Evolutionary conservation across 1,284 basidiomycete genomes (phyloP).

Genomic region (Trametes sp.): DNA sequence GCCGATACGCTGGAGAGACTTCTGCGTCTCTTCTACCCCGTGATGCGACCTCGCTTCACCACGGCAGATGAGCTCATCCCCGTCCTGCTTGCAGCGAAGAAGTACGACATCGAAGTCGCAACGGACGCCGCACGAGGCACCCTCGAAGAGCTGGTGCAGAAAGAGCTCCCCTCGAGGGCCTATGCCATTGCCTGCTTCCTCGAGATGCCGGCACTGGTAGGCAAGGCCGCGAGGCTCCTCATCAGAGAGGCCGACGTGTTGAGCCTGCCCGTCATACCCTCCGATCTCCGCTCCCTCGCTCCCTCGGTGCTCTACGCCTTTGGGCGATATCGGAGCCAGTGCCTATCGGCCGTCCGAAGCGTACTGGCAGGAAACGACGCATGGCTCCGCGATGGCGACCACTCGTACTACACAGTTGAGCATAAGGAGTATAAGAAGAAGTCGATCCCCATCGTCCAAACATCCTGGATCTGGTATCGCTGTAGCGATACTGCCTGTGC

Average conservation of each 20-base stretch:
- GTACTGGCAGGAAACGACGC: neutral
- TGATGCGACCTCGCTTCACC: constrained; percentile 9
- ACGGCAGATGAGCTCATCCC: constrained; percentile 57
- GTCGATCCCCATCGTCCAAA: neutral
- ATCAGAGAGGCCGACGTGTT: neutral
- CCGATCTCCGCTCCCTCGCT: constrained; percentile 3
- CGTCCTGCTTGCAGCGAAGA: constrained; percentile 61
- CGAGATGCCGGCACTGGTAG: constrained; percentile 17
- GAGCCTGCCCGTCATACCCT: neutral
- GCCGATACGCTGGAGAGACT: constrained; percentile 10
- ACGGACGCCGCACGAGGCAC: constrained; percentile 52
- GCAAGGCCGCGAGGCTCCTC: constrained; percentile 6
- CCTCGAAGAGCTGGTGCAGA: constrained; percentile 48
- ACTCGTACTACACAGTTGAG: too few species aligned
- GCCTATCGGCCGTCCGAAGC: neutral
- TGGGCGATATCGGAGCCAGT: neutral
- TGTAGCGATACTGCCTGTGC: neutral
- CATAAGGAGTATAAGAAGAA: neutral
- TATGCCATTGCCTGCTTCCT: constrained; percentile 23
- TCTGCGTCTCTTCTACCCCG: constrained; percentile 16
- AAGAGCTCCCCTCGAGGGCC: neutral
- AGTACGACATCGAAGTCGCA: constrained; percentile 65
- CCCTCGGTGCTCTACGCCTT: neutral
- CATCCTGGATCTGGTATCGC: neutral
- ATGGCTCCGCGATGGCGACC: neutral